Evolutionary conservation across 768 basidiomycete genomes (phyloP).

Genomic region (Hortiboletus flavorubellus): DNA sequence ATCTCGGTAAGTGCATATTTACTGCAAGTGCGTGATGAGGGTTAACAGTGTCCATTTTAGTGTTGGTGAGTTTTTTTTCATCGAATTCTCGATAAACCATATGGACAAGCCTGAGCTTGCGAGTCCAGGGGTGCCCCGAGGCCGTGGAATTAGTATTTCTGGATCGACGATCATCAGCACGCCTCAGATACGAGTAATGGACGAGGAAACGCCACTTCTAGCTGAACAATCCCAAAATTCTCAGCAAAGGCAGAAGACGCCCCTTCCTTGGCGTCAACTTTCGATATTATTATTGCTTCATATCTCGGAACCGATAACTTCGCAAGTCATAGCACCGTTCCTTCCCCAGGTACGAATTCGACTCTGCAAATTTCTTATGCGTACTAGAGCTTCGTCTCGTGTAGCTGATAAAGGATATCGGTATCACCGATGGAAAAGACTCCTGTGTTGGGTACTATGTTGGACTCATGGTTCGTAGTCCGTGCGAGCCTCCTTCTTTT

Average conservation of each 20-base stretch:
- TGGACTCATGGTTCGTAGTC: slow-evolving; percentile 42
- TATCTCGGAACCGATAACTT: slow-evolving; percentile 70
- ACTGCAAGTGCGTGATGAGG: too few species aligned
- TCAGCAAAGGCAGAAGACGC: slow-evolving; percentile 36
- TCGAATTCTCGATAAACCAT: too few species aligned
- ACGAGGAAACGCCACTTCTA: slow-evolving; percentile 65
- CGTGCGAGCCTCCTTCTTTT: not conserved
- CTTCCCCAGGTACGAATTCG: slow-evolving; percentile 50
- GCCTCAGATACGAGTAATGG: slow-evolving; percentile 25
- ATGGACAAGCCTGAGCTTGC: too few species aligned
- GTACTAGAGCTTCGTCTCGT: not conserved
- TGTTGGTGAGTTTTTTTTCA: too few species aligned
- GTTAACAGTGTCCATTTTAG: too few species aligned
- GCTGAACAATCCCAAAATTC: slow-evolving; percentile 9
- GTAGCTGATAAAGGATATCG: slow-evolving; percentile 30
- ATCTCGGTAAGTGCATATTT: too few species aligned
- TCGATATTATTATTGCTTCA: slow-evolving; percentile 66
- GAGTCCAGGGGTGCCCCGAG: too few species aligned
- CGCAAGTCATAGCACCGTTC: slow-evolving; percentile 73
- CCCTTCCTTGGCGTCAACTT: slow-evolving; percentile 68
- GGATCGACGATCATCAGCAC: not conserved
- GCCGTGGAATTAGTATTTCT: not conserved
- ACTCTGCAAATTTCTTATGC: not conserved
- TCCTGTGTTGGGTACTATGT: slow-evolving; percentile 46
- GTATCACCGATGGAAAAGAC: slow-evolving; percentile 43